Base-by-base conservation (phyloP, 805 yeast species). In the Wickerhamiella sorbophila region DNA sequence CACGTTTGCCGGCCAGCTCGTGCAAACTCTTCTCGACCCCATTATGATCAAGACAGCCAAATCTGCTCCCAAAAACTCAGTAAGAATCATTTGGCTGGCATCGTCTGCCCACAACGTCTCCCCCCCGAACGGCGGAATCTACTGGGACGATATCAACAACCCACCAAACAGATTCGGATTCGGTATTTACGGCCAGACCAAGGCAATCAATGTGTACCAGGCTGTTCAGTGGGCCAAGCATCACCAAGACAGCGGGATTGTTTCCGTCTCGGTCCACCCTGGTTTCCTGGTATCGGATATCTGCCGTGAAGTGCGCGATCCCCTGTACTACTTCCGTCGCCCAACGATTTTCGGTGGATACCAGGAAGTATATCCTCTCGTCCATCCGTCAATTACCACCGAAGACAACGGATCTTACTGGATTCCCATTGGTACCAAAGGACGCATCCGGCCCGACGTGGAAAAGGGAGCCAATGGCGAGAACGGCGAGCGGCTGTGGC, bases 61-160 rank as follows among this genome's bases (percentile, higher is more conserved):
- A 5, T 42, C 52, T 31, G 51, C 56, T 9, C 50, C 55, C 15
- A 44, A 54, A 1, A 52, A 47, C 36, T 52, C 64, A 4, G 48
- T 43, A 17, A 55, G 74, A 39, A 57, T 69, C 27, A 58, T 70
- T 12, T 69, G 71, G 64, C 58, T 67, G 1, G 48, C 70, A 1
- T 67, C 73, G 0, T 40, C 60, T 16, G 65, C 61, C 1, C 67
- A 63, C 35, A 39, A 45, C 10, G 18, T 14, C 18, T 19, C 21
- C 5, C 29, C 14, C n/a, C 54, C 58, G 5, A n/a, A 12, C 27
- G 59, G 59, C 18, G 67, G 63, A n/a, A 57, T 67, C 19, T 47
- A 62, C 29, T 57, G 61, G 52, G 62, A 61, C 41, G 66, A 66
- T 44, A 50, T 62, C 36, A 53, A 58, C 41, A 47, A 49, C 41